phyloP scores from a whole-genome alignment of 139 green algal species.

The Asterochloris sp. region DNA sequence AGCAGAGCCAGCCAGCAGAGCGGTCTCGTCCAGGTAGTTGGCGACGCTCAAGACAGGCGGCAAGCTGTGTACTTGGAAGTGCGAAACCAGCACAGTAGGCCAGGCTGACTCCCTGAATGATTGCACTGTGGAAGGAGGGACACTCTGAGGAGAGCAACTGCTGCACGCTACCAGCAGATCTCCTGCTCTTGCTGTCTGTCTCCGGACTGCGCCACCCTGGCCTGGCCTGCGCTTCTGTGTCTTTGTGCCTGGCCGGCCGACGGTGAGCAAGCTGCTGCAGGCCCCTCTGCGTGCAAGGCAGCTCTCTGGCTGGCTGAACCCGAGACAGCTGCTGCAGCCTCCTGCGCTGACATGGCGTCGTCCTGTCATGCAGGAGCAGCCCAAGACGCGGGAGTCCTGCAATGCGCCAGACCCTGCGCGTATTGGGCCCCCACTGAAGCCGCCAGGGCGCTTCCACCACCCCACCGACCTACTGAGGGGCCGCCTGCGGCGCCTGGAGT shows the following conservation, averaged over 20 bases:
- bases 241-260: not conserved
- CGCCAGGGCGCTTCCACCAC: slow-evolving; percentile 7
- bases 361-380: not conserved
- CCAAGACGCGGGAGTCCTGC: slow-evolving; percentile 1
- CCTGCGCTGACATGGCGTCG: no score
- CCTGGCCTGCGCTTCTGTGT: no score
- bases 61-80: no score
- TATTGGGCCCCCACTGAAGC: not conserved
- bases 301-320: not conserved
- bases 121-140: no score
- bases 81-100: no score
- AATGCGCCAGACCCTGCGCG: not conserved
- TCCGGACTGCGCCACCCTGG: no score
- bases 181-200: no score
- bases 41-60: not conserved
- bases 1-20: slow-evolving; percentile 46
- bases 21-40: slow-evolving; percentile 66
- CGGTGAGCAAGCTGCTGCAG: not conserved
- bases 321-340: not conserved
- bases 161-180: no score
- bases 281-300: no score
- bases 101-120: no score
- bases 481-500: not conserved
- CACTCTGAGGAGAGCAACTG: no score
- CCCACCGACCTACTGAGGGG: slow-evolving; percentile 4